phyloP scores from a whole-genome alignment of 768 basidiomycete genomes.

The Mycena crocata region DNA sequence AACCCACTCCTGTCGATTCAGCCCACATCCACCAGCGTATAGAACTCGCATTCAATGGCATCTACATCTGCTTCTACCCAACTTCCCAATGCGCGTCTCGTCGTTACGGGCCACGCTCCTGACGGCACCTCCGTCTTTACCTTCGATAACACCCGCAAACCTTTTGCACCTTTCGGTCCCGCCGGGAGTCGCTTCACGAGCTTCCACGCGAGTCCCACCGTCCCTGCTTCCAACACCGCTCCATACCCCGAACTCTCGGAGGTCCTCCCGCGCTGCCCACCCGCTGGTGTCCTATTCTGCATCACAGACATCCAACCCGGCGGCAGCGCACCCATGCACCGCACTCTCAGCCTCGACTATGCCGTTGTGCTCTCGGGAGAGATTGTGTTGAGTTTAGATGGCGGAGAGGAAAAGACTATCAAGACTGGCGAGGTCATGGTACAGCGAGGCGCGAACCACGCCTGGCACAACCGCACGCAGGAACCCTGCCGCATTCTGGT shows the following conservation, averaged over 20 bases:
- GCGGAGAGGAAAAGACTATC: conserved; percentile 24
- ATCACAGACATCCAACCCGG: conserved; percentile 28
- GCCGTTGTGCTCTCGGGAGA: conserved; percentile 17
- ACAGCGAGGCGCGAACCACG: conserved; percentile 24
- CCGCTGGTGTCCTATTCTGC: conserved; percentile 27
- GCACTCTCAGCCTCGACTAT: conserved; percentile 19
- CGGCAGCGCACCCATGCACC: conserved; percentile 17
- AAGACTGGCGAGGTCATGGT: conserved; percentile 24
- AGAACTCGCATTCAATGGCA: neutral
- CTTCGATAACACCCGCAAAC: conserved; percentile 18
- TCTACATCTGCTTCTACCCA: conserved; percentile 2
- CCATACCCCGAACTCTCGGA: conserved; percentile 14
- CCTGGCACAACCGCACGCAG: conserved; percentile 19
- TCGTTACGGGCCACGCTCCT: conserved; percentile 15
- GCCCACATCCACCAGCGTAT: neutral
- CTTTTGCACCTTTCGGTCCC: conserved; percentile 25
- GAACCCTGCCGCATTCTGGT: conserved; percentile 15
- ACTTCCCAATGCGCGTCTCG: conserved; percentile 21
- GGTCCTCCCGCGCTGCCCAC: conserved; percentile 17
- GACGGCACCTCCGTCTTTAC: conserved; percentile 24
- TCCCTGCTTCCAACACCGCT: conserved; percentile 27
- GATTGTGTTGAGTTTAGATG: conserved; percentile 18
- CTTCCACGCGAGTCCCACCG: conserved; percentile 18
- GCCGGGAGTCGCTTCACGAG: conserved; percentile 16
- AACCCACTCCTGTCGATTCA: neutral